phyloP scores from a whole-genome alignment of 1,139 yeast species.

The Diutina ranongensis region DNA sequence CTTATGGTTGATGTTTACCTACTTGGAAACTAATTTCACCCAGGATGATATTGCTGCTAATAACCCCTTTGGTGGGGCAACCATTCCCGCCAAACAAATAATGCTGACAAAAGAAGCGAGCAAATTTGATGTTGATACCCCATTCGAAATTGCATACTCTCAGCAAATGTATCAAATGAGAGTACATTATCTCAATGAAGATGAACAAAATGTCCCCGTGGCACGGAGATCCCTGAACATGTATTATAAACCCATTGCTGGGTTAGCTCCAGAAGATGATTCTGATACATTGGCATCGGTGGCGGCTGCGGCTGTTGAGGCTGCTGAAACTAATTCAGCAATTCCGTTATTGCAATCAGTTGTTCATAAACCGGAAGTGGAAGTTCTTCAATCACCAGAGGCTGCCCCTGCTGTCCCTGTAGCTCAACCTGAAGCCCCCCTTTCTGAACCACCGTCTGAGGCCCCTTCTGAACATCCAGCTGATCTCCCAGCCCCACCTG shows the following conservation, averaged over 20 bases:
- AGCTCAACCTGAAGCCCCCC: background rate
- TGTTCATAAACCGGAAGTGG: too few species aligned
- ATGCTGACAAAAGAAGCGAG: conserved; percentile 27
- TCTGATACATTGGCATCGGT: background rate
- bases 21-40: conserved; percentile 58
- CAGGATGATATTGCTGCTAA: conserved; percentile 41
- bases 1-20: conserved; percentile 75
- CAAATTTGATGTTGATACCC: conserved; percentile 57
- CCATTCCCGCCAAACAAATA: conserved; percentile 34
- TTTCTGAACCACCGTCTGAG: too few species aligned
- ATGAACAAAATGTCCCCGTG: conserved; percentile 18
- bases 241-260: background rate
- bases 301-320: background rate
- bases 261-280: background rate
- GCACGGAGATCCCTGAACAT: conserved; percentile 3
- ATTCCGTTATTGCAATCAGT: too few species aligned
- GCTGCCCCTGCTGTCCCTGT: background rate
- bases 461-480: too few species aligned
- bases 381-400: too few species aligned
- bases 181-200: conserved; percentile 40
- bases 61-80: conserved; percentile 51
- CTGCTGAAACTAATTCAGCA: background rate
- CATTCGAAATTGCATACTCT: conserved; percentile 61
- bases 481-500: too few species aligned
- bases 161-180: conserved; percentile 57